Evolutionary conservation across 768 basidiomycete genomes (phyloP).

Genomic region (Mycena epipterygia): DNA sequence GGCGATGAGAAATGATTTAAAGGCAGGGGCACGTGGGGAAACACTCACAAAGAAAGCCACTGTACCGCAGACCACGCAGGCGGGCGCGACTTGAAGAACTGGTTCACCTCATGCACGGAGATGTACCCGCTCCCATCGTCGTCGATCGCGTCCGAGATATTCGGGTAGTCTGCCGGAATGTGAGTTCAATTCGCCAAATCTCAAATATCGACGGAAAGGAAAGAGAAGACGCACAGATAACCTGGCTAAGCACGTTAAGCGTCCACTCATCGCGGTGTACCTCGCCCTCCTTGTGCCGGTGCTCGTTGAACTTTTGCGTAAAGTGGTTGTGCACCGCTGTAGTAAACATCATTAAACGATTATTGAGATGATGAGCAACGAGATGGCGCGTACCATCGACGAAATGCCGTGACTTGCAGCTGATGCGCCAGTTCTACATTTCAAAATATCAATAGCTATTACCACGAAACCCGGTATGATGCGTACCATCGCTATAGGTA

Average conservation of each 20-base stretch:
- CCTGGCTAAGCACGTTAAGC: constrained; percentile 35
- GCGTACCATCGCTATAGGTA: constrained; percentile 27
- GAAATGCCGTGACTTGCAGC: constrained; percentile 37
- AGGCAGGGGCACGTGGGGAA: no score
- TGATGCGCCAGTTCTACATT: constrained; percentile 37
- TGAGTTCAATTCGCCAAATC: not conserved
- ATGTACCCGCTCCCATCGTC: constrained; percentile 42
- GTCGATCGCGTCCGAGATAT: constrained; percentile 43
- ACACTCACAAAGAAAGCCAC: constrained; percentile 40
- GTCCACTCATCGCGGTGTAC: constrained; percentile 35
- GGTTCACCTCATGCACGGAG: constrained; percentile 41
- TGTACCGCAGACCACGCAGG: constrained; percentile 38
- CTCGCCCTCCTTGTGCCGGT: constrained; percentile 14
- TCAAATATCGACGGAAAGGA: not conserved
- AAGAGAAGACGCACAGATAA: constrained; percentile 29
- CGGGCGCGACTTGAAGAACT: constrained; percentile 40
- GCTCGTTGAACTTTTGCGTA: constrained; percentile 30
- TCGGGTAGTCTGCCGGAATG: constrained; percentile 35
- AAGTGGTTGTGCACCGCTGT: constrained; percentile 41
- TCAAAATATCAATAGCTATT: not conserved
- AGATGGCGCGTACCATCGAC: constrained; percentile 30
- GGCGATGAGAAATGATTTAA: no score
- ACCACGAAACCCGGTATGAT: not conserved
- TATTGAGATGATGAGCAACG: not conserved
- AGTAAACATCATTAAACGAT: not conserved